Percentiles rank a stretch among this genome's conserved stretches.
These are phyloP conservation scores for Sclerotinia glacialis DNA, from an alignment of 2,329 filamentous ascomycete genomes.

Conservation along the genomic window DNA sequence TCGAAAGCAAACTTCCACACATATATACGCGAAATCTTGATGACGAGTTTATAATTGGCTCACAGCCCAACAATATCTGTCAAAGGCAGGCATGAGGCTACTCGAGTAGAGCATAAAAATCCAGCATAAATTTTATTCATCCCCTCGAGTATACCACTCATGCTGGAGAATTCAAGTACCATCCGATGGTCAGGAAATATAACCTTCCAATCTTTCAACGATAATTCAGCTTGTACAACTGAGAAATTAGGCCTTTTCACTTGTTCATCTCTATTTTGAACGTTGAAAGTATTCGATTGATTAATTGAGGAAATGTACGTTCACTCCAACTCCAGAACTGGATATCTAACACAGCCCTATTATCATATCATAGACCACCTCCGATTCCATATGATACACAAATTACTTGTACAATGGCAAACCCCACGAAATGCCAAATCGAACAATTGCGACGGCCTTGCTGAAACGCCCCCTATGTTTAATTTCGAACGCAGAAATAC, in stretches of 20 bases:
- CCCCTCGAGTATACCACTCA: too few relatives aligned
- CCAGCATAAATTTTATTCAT: too few relatives aligned
- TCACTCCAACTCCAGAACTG: constrained; percentile 3
- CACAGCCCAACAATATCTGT: too few relatives aligned
- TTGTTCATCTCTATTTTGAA: neutral
- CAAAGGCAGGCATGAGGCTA: too few relatives aligned
- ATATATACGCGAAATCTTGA: too few relatives aligned
- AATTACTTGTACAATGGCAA: constrained; percentile 6
- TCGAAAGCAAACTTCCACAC: too few relatives aligned
- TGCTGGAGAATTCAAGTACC: too few relatives aligned
- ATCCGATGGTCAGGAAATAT: too few relatives aligned
- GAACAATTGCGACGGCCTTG: neutral
- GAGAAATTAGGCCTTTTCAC: neutral
- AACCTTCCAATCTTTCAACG: neutral
- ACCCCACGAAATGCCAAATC: neutral
- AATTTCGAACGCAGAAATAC: neutral
- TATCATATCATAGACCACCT: constrained; percentile 4
- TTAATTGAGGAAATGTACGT: neutral
- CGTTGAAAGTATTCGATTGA: neutral
- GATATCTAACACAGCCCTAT: constrained; percentile 12
- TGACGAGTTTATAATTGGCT: too few relatives aligned
- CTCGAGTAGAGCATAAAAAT: too few relatives aligned
- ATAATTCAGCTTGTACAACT: neutral
- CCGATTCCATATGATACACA: constrained; percentile 2
- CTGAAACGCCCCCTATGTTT: constrained; percentile 5